Base-by-base conservation (phyloP, 768 basidiomycete genomes). In the Butyriboletus loyo region DNA sequence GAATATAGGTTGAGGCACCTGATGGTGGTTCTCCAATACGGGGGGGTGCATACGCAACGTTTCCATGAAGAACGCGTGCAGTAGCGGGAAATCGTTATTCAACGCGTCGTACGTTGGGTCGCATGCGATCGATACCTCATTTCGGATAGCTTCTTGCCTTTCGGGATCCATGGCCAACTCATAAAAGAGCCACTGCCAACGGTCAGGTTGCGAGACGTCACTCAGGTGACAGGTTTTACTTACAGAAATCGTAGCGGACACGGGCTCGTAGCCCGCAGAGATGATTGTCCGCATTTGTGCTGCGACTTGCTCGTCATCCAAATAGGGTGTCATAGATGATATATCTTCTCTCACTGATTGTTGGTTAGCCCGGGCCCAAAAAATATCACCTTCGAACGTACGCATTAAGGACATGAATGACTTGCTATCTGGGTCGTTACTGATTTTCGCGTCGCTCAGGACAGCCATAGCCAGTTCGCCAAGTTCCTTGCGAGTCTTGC, bases 1-100 rank as follows among this genome's bases (percentile, higher is more conserved):
- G 17, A 10, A 43, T 36, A 21, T 19, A 36, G 30, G 43, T 25
- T 28, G 25, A 60, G 56, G 45, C 35, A 78, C 82, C 69, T 83
- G 80, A 50, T 87, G 84, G 59, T 85, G 81, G 56, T 86, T 85
- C 64, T 86, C 84, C 27, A 82, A 61, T 31, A 87, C 76, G 1
- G 84, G 75, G 17, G 85, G 79, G 58, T 85, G 82, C 41, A 86
- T 63, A 27, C 85, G 78, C 17, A 87, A 68, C 4, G 80, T 80
- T 65, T 86, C 85, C 58, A 80, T 79, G 40, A 87, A 52, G 9
- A 83, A 78, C 2, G 83, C 81, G 46, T 87, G 80, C 17, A 88
- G 73, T 38, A 85, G 71, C 1, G 82, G 79, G 53, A 74, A 77
- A 37, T 72, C 67, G 56, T 66, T 72, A 47, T 76, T 78, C 49